Evolutionary conservation across 441 rosid species (phyloP), one percentile per base, ranked within the genome.

Genomic region (Gossypium schwendimanii): DNA sequence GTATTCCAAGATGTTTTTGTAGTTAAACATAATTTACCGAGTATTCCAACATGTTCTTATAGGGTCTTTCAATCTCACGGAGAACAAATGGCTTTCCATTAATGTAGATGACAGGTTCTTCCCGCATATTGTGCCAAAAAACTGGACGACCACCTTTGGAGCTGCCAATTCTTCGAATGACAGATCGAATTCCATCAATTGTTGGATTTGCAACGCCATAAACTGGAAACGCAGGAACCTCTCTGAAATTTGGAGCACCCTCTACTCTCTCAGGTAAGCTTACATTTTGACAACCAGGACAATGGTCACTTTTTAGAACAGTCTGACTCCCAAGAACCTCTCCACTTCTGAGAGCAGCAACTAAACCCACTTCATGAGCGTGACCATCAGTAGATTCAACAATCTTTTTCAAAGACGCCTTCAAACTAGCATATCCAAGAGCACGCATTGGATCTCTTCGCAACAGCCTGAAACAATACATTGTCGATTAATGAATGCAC

Each of bases 371-470:
- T 84, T 96, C 97, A 79, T 75, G 83, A 81, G 98, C 97, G 53
- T 96, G 96, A 75, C 96, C 96, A 73, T 91, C 97, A 55, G 91
- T 82, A 73, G 96, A 89, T 80, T 88, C 97, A 62, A 88, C 91
- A 71, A 89, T 84, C 84, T 88, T 92, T 90, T 78, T 83, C 72
- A 84, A 78, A 81, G 97, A 87, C 20, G 96, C 96, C 80, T 89
- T 90, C 75, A 72, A 70, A 84, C 79, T 81, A 12, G 89, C 84
- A 88, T 92, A 88, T 61, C 93, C 97, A 78, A 96, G 96, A 18
- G 99, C 98, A 82, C 99, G 97, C 99, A 93, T 93, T 60, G 99
- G 99, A 84, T 96, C 89, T 85, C 98, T 89, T 80, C 99, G 82
- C 33, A 96, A 94, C 86, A 96, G 88, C 81, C 98, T 96, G 85